Evolutionary conservation across 2,329 filamentous ascomycete genomes (phyloP), one percentile per base, ranked within the genome.

Genomic region (Diaporthe longicolla): DNA sequence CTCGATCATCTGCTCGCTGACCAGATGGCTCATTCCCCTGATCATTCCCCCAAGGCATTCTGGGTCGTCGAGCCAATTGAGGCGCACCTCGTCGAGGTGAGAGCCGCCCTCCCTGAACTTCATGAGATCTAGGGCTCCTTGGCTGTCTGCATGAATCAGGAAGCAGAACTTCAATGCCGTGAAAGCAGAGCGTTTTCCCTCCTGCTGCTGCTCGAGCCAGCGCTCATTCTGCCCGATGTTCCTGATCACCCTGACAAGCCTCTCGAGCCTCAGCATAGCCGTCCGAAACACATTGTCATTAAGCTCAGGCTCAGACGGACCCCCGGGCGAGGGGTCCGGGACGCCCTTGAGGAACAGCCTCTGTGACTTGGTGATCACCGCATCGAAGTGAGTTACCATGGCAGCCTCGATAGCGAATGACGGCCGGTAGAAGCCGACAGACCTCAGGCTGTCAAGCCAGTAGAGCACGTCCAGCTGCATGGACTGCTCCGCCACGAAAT

Each of bases 341-440:
- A 63, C 37, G 40, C 37, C 59, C 40, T 48, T 63, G 59, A 63
- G 59, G 19, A 63, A 63, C 7, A 32, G 11, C 19, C 19, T 45
- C 17, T 63, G 17, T 8, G 26, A 11, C 17, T 29, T 0, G 4
- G 15, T 29, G 24, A 45, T 24, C 8, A 29, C 10, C 1, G 3
- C 9, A 17, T 32, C 37, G 24, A 40, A 63, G 59, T n/a, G 17
- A 4, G 40, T 4, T 2, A 4, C 40, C 37, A 40, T 40, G 37
- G 37, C 37, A 1, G 10, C 15, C 17, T 7, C 17, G 24, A 63
- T 8, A 10, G 4, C 11, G 24, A 63, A 45, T 2, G 15, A 29
- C 0, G 37, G 19, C 24, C 40, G 24, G 59, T 63, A 63, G 13
- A 63, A 15, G 24, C 59, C 59, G 17, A 45, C 24, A 2, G 59